Evolutionary conservation across 176 grass and related monocot species (phyloP).

Genomic region (Chrysopogon serrulatus): DNA sequence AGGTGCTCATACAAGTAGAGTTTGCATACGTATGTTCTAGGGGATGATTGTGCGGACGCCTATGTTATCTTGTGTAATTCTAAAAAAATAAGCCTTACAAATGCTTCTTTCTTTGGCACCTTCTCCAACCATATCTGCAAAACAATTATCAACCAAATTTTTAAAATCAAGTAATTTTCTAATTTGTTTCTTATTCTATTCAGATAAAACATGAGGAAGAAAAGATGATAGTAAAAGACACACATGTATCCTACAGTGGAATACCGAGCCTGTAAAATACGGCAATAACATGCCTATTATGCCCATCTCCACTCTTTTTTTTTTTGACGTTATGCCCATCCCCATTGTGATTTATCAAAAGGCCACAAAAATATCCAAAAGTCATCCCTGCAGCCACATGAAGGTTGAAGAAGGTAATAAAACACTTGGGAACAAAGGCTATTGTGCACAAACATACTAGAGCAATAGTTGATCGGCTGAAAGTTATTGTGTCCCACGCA

Average conservation of each 20-base stretch:
- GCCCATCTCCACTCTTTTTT: too few relatives aligned
- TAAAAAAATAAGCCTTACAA: too few relatives aligned
- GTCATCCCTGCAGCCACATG: slow-evolving; percentile 94
- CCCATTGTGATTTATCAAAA: slow-evolving; percentile 72
- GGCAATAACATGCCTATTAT: slow-evolving; percentile 88
- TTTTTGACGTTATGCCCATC: too few relatives aligned
- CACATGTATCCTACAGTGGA: too few relatives aligned
- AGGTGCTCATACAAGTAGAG: too few relatives aligned
- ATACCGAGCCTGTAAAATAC: too few relatives aligned
- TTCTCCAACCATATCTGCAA: slow-evolving; percentile 84
- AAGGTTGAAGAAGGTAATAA: slow-evolving; percentile 85
- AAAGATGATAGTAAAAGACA: too few relatives aligned
- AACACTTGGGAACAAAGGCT: slow-evolving; percentile 71
- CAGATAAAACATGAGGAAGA: too few relatives aligned
- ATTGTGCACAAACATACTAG: slow-evolving; percentile 69
- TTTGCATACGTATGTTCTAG: too few relatives aligned
- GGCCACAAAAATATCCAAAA: slow-evolving; percentile 84
- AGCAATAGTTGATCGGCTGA: slow-evolving; percentile 59
- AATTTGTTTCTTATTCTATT: background rate
- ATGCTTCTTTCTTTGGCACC: slow-evolving; percentile 82
- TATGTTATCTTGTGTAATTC: too few relatives aligned
- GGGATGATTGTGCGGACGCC: too few relatives aligned
- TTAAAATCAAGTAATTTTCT: background rate
- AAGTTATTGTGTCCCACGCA: too few relatives aligned
- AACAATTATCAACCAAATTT: slow-evolving; percentile 12